These are phyloP conservation scores for Meyerozyma smithsonii DNA, from an alignment of 1,139 yeast genomes.

Conservation along the genomic window DNA sequence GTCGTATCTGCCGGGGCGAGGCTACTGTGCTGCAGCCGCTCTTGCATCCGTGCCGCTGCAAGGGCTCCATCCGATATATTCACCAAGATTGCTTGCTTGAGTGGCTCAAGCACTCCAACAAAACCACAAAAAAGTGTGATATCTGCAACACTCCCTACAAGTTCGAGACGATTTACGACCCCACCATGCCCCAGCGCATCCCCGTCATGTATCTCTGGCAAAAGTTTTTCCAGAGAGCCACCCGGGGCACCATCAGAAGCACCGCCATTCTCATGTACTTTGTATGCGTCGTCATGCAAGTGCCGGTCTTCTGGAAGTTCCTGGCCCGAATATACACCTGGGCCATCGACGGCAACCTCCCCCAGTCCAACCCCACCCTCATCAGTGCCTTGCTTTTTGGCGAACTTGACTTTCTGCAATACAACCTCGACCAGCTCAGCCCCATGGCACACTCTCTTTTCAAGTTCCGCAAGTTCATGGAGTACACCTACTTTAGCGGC, in stretches of 20 bases:
- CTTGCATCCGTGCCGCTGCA: constrained; percentile 88
- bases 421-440: constrained; percentile 4
- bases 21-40: constrained; percentile 76
- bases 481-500: constrained; percentile 40
- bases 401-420: constrained; percentile 20
- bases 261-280: constrained; percentile 31
- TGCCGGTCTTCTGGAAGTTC: constrained; percentile 56
- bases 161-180: constrained; percentile 68
- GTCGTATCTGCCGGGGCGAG: constrained; percentile 94
- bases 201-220: constrained; percentile 47
- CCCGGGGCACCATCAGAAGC: constrained; percentile 20
- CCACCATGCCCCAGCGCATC: constrained; percentile 61
- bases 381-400: constrained; percentile 47
- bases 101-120: constrained; percentile 72
- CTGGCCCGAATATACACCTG: constrained; percentile 50
- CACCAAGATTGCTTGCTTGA: constrained; percentile 90
- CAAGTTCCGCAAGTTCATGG: constrained; percentile 20
- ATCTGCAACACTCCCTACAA: constrained; percentile 78
- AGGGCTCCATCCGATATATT: constrained; percentile 88
- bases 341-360: constrained; percentile 48
- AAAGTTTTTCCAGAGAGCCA: constrained; percentile 29
- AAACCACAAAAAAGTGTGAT: constrained; percentile 69
- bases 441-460: constrained; percentile 5
- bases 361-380: constrained; percentile 31
- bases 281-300: constrained; percentile 42